Base-by-base conservation (phyloP, 2,329 filamentous ascomycete genomes). In the Microcera coccophila region DNA sequence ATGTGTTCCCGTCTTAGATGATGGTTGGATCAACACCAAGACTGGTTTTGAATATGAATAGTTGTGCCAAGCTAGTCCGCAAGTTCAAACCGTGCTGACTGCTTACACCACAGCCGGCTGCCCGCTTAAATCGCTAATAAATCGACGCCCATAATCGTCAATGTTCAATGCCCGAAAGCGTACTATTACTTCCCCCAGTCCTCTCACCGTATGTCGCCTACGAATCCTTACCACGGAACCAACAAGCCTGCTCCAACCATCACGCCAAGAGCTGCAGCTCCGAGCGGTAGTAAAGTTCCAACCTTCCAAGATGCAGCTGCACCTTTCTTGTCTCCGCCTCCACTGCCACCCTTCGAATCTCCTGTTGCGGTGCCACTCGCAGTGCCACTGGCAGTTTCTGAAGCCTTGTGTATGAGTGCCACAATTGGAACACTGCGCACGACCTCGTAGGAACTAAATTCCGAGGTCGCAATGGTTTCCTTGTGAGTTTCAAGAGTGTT, bases 141-240 rank as follows among this genome's bases (percentile, higher is more conserved):
- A n/a, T n/a, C n/a, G n/a, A n/a, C n/a, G n/a, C n/a, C n/a, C n/a
- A n/a, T n/a, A n/a, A n/a, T n/a, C n/a, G n/a, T n/a, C n/a, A n/a
- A n/a, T n/a, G n/a, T n/a, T n/a, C n/a, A n/a, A n/a, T n/a, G n/a
- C n/a, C n/a, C n/a, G n/a, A n/a, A n/a, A n/a, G n/a, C n/a, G n/a
- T n/a, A n/a, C n/a, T n/a, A n/a, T n/a, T n/a, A n/a, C n/a, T n/a
- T n/a, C n/a, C n/a, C n/a, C n/a, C n/a, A n/a, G n/a, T n/a, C n/a
- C n/a, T n/a, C n/a, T n/a, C n/a, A n/a, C n/a, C n/a, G n/a, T n/a
- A n/a, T n/a, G n/a, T n/a, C n/a, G n/a, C n/a, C n/a, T n/a, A n/a
- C n/a, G n/a, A n/a, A n/a, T n/a, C n/a, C n/a, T 52, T 19, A 54
- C 46, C 53, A 56, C 12, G 46, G 28, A 18, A 45, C 39, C 18